Evolutionary conservation across 495 filamentous ascomycete species (phyloP).

Genomic region (Chaetomidium leptoderma): DNA sequence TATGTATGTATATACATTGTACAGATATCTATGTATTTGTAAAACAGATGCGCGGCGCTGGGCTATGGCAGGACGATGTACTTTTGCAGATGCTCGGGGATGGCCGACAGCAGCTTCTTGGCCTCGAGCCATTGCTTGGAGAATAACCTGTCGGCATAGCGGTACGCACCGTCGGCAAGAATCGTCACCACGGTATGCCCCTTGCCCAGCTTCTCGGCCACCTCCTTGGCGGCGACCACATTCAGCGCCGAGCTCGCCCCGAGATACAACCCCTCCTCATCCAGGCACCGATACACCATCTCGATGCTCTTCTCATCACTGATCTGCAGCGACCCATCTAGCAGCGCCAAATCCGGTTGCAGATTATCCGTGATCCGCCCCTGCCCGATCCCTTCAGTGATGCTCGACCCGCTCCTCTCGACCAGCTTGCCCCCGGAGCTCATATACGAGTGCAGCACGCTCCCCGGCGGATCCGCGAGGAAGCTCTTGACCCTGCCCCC

Average conservation of each 20-base stretch:
- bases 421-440: conserved; percentile 73
- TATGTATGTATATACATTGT: conserved; percentile 18
- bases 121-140: conserved; percentile 79
- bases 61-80: conserved; percentile 85
- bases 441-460: conserved; percentile 88
- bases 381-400: conserved; percentile 97
- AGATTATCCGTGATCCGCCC: conserved; percentile 95
- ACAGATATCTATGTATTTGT: conserved; percentile 10
- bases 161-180: conserved; percentile 90
- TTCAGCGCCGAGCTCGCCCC: conserved; percentile 90
- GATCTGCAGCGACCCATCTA: conserved; percentile 85
- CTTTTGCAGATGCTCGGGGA: conserved; percentile 80
- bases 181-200: conserved; percentile 92
- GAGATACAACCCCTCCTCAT: conserved; percentile 95
- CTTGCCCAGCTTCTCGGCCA: conserved; percentile 83
- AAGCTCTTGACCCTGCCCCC: conserved; percentile 79
- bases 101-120: conserved; percentile 76
- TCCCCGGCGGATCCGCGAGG: conserved; percentile 90
- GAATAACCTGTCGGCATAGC: conserved; percentile 93
- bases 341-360: conserved; percentile 70
- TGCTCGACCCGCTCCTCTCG: conserved; percentile 80
- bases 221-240: conserved; percentile 90
- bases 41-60: not conserved
- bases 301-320: conserved; percentile 90
- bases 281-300: conserved; percentile 96